Evolutionary conservation across 768 basidiomycete species (phyloP).

Genomic region (Tylopilus subfusipes): DNA sequence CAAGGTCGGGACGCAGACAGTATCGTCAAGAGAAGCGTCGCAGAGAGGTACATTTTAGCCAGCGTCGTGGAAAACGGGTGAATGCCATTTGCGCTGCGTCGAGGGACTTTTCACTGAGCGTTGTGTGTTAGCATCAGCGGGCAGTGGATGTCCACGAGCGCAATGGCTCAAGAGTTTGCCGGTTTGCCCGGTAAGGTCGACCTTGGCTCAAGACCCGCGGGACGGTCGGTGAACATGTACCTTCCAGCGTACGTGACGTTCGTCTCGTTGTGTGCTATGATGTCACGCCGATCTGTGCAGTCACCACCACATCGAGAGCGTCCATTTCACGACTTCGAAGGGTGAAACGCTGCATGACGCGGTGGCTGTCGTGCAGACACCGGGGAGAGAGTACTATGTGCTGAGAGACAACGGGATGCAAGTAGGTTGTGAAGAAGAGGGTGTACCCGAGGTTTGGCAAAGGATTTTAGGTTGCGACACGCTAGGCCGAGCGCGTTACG

Average conservation of each 20-base stretch:
- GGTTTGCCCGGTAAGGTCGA: constrained; percentile 36
- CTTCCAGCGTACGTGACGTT: constrained; percentile 54
- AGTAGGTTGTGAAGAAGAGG: constrained; percentile 73
- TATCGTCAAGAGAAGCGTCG: constrained; percentile 43
- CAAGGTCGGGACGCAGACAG: constrained; percentile 42
- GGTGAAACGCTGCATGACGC: constrained; percentile 53
- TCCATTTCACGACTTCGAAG: constrained; percentile 53
- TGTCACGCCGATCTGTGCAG: constrained; percentile 33
- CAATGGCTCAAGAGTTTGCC: constrained; percentile 71
- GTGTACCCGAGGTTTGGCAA: constrained; percentile 62
- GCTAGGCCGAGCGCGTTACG: constrained; percentile 6
- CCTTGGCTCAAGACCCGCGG: constrained; percentile 14
- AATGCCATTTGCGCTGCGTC: not conserved
- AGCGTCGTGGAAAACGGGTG: constrained; percentile 74
- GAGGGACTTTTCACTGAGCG: constrained; percentile 1
- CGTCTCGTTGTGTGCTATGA: not conserved
- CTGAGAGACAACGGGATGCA: constrained; percentile 76
- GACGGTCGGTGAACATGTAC: constrained; percentile 50
- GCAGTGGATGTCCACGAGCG: constrained; percentile 58
- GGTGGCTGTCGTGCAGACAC: constrained; percentile 69
- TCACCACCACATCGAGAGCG: constrained; percentile 73
- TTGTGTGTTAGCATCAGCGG: constrained; percentile 56
- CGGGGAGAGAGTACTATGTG: constrained; percentile 62
- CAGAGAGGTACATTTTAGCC: constrained; percentile 63
- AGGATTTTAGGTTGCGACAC: constrained; percentile 48